Evolutionary conservation across 257 asterid genomes (phyloP).

Genomic region (Nicotiana otophora): DNA sequence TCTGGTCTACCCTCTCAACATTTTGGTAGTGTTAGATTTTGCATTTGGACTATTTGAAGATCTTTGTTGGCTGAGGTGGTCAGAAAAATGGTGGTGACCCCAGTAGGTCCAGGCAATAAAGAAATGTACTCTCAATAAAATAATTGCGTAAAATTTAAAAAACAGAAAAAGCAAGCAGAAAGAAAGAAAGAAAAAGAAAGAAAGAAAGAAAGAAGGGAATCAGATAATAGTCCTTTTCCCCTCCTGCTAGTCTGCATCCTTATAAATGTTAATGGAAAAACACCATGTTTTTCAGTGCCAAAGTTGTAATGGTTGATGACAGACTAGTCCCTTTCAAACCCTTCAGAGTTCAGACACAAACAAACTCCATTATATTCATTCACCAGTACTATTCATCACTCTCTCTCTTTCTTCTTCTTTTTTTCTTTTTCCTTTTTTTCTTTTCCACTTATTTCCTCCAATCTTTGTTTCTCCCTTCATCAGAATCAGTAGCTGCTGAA

Average conservation of each 20-base stretch:
- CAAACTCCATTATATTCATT: constrained; percentile 38
- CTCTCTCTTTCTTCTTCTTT: not conserved
- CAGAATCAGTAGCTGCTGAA: constrained; percentile 41
- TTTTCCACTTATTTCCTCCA: not conserved
- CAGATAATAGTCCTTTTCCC: constrained; percentile 43
- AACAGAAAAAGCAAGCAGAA: not conserved
- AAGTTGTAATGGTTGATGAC: constrained; percentile 50
- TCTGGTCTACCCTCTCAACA: constrained; percentile 1
- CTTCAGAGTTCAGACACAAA: constrained; percentile 40
- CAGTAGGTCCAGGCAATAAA: constrained; percentile 35
- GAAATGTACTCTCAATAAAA: constrained; percentile 23
- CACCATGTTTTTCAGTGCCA: constrained; percentile 98
- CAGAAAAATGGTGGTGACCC: constrained; percentile 41
- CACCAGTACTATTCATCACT: not conserved
- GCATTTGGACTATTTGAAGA: constrained; percentile 56
- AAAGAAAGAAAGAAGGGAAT: constrained; percentile 15
- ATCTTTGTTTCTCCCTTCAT: constrained; percentile 15
- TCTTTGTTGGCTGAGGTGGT: constrained; percentile 69
- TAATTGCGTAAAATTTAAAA: constrained; percentile 17
- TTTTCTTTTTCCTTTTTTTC: not conserved
- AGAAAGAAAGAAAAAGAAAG: not conserved
- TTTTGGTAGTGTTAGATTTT: constrained; percentile 37
- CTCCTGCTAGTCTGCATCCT: constrained; percentile 29
- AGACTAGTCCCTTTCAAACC: constrained; percentile 67
- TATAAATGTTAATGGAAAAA: constrained; percentile 49